Base-by-base conservation (phyloP, 495 filamentous ascomycete genomes). In the Trichocladium uniseriatum region DNA sequence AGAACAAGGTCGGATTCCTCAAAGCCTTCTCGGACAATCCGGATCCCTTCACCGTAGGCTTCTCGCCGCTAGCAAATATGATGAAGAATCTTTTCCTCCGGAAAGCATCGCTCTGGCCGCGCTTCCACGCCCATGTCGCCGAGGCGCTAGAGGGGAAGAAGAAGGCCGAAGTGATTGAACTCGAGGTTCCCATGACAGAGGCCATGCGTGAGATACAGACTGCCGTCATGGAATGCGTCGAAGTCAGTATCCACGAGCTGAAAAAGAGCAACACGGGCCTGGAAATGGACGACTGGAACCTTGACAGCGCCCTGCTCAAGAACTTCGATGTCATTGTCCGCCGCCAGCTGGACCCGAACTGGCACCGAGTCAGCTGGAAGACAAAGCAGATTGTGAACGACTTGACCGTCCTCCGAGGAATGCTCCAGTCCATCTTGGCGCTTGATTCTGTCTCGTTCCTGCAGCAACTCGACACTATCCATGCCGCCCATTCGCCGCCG, bases 11-110 rank as follows among this genome's bases (percentile, higher is more conserved):
- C 22, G 92, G 92, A 14, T 97, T 98, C 56, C 76, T 98, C 16
- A 98, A 97, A 61, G 91, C 94, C 7, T 95, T 98, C 56, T 95
- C 92, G 0, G 92, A 98, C 58, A 87, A 82, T 15, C 92, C 92
- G 0, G 89, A 97, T 65, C 84, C 90, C 3, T 95, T 98, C 54
- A 86, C 86, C 0, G 79, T 80, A 1, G 92, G 90, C 2, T 97
- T 95, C 63, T 80, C 89, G 6, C 92, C 94, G 2, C 70, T 98
- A 32, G 79, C 86, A 6, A 91, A 81, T 36, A 95, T 94, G 82
- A 82, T 98, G 79, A 79, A 85, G 21, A 97, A 97, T 53, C 64
- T 97, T 19, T 96, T 97, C 59, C 75, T 98, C 11, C 81, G 85
- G 15, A 95, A 89, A 55, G 82, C 84, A 10, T 87, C 89, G 0